Evolutionary conservation across 2,329 filamentous ascomycete species (phyloP).

Genomic region (Aureobasidium sp.): DNA sequence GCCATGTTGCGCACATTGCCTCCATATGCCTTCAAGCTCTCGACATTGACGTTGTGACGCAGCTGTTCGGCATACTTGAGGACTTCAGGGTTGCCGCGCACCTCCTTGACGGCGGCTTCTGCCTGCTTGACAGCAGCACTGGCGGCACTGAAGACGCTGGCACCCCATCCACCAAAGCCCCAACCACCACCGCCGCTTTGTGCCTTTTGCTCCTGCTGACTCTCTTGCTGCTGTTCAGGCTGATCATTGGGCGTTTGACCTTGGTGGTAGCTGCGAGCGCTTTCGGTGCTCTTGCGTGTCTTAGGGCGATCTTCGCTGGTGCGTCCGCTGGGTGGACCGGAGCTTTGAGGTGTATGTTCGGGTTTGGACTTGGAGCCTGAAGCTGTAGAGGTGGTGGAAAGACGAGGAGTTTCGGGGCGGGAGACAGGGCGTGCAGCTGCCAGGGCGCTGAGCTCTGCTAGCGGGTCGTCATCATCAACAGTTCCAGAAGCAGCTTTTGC

Average conservation of each 20-base stretch:
- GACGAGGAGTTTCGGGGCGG: slow-evolving; percentile 76
- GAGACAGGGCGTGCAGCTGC: slow-evolving; percentile 61
- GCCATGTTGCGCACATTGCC: slow-evolving; percentile 81
- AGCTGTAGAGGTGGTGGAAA: slow-evolving; percentile 42
- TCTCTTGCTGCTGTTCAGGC: slow-evolving; percentile 4
- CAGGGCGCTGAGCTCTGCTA: slow-evolving; percentile 81
- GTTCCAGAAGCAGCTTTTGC: slow-evolving; percentile 27
- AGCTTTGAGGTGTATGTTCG: slow-evolving; percentile 46
- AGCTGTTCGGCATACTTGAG: slow-evolving; percentile 95
- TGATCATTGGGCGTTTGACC: slow-evolving; percentile 56
- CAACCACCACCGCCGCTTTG: slow-evolving; percentile 47
- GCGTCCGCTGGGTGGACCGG: slow-evolving; percentile 45
- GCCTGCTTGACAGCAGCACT: slow-evolving; percentile 84
- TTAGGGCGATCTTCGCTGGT: slow-evolving; percentile 58
- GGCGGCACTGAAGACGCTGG: slow-evolving; percentile 74
- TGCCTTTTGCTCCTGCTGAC: slow-evolving; percentile 19
- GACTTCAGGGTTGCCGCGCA: slow-evolving; percentile 93
- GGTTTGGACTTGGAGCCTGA: slow-evolving; percentile 32
- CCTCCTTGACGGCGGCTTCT: slow-evolving; percentile 86
- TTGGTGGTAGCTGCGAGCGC: slow-evolving; percentile 61
- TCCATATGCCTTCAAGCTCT: slow-evolving; percentile 69
- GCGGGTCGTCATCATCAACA: slow-evolving; percentile 58
- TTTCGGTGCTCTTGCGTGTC: slow-evolving; percentile 65
- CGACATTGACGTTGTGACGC: slow-evolving; percentile 65
- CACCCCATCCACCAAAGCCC: slow-evolving; percentile 64